These are phyloP conservation scores for Sarcodon sp. DNA, from an alignment of 768 basidiomycete genomes.

Conservation along the genomic window DNA sequence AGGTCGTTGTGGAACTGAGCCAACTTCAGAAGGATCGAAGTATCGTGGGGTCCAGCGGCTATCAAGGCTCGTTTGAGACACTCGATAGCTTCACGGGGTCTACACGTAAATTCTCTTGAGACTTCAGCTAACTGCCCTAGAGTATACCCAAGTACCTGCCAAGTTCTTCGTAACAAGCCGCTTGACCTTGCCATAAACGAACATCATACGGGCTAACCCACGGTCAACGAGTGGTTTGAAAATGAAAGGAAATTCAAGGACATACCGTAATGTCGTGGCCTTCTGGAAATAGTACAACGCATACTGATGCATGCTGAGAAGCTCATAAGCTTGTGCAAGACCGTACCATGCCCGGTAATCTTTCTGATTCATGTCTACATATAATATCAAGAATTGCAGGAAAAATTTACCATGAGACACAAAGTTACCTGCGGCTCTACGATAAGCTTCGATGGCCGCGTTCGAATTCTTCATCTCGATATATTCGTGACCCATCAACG, in stretches of 20 bases:
- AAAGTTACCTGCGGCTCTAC: constrained; percentile 83
- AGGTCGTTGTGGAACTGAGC: constrained; percentile 59
- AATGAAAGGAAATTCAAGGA: background rate
- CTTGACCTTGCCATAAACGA: constrained; percentile 92
- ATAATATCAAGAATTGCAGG: constrained; percentile 1
- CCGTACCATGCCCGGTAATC: constrained; percentile 99
- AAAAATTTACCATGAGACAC: background rate
- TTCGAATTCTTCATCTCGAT: constrained; percentile 99
- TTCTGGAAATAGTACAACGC: constrained; percentile 94
- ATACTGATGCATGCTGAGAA: constrained; percentile 95
- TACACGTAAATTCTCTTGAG: constrained; percentile 14
- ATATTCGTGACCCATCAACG: constrained; percentile 97
- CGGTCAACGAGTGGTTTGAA: background rate
- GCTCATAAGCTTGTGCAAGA: constrained; percentile 93
- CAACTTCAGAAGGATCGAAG: constrained; percentile 56
- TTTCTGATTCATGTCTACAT: constrained; percentile 83
- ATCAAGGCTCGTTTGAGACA: constrained; percentile 85
- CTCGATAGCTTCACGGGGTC: constrained; percentile 80
- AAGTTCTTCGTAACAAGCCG: constrained; percentile 87
- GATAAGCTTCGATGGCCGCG: constrained; percentile 96
- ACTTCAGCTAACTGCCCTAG: background rate
- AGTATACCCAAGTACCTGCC: constrained; percentile 37
- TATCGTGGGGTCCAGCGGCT: constrained; percentile 68
- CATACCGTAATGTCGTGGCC: constrained; percentile 81
- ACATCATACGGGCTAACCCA: constrained; percentile 79